Evolutionary conservation across 495 filamentous ascomycete species (phyloP).

Genomic region (Tuber umbilicatum): DNA sequence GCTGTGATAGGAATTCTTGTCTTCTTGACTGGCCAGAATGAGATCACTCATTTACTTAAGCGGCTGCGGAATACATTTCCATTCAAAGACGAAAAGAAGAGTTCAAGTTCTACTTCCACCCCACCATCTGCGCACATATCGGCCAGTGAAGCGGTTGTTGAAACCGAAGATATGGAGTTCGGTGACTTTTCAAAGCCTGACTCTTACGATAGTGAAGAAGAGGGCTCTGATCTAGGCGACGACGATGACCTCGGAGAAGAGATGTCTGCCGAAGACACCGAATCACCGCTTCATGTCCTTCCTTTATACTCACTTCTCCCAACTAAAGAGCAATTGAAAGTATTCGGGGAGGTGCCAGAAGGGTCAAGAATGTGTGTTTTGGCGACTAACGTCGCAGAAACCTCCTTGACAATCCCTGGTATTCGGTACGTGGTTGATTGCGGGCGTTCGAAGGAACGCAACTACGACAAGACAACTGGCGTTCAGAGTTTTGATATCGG

Average conservation of each 20-base stretch:
- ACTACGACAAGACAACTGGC: constrained; percentile 72
- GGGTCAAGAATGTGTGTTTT: constrained; percentile 81
- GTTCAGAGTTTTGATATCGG: constrained; percentile 92
- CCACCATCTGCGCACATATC: constrained; percentile 64
- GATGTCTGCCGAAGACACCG: constrained; percentile 48
- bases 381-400: constrained; percentile 96
- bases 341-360: constrained; percentile 85
- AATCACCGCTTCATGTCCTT: constrained; percentile 57
- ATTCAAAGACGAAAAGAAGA: constrained; percentile 43
- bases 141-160: constrained; percentile 69
- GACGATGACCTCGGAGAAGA: constrained; percentile 47
- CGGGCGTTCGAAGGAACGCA: constrained; percentile 84
- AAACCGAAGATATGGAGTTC: constrained; percentile 82
- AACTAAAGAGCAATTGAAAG: constrained; percentile 80
- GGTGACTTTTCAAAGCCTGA: constrained; percentile 50
- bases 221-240: constrained; percentile 52
- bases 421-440: constrained; percentile 95
- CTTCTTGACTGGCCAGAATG: constrained; percentile 89
- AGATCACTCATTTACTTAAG: constrained; percentile 74
- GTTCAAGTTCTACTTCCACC: constrained; percentile 48
- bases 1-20: constrained; percentile 65
- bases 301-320: constrained; percentile 93
- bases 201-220: constrained; percentile 43
- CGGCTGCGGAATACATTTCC: constrained; percentile 66
- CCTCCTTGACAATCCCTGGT: constrained; percentile 90